Evolutionary conservation across 371 early-diverging fungal species (phyloP), one percentile per base, ranked within the genome.

Genomic region (Haplosporangium sp.): DNA sequence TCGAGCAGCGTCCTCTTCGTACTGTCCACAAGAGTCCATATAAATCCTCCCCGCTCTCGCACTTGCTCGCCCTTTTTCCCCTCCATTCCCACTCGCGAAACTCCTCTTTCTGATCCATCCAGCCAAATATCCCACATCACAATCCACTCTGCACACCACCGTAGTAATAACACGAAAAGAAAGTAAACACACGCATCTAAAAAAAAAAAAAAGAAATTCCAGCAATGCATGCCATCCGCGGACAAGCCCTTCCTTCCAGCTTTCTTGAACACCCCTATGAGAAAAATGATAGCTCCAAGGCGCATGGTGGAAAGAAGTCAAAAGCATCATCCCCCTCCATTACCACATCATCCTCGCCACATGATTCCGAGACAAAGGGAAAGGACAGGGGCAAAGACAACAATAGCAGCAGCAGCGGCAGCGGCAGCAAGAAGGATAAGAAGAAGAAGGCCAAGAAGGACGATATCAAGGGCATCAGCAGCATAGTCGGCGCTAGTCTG

Each of bases 171-270:
- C n/a, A n/a, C 8, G n/a, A 10, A 50, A 50, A 10, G n/a, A 50
- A 6, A 50, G 18, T 6, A 50, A 53, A 20, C 8, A 53, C 1
- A 59, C 18, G 16, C 12, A 16, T 29, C n/a, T n/a, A n/a, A n/a
- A n/a, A n/a, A n/a, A n/a, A n/a, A n/a, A n/a, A n/a, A n/a, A n/a
- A n/a, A n/a, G n/a, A n/a, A n/a, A n/a, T n/a, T n/a, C n/a, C n/a
- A 47, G 48, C 21, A 61, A 69, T 69, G 69, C 59, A 57, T 59
- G 5, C 36, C 14, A 48, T 69, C 16, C 56, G 62, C 14, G 69
- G 69, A 41, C 69, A 61, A 47, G 29, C 60, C n/a, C 54, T 59
- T 37, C 57, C 70, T 20, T 14, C 38, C 6, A 48, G 42, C 38
- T 48, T 38, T 36, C 48, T 55, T 21, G 50, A 68, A 36, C 42